These are phyloP conservation scores for Sicyos edulis DNA, from an alignment of 306 rosid species.

Conservation along the genomic window DNA sequence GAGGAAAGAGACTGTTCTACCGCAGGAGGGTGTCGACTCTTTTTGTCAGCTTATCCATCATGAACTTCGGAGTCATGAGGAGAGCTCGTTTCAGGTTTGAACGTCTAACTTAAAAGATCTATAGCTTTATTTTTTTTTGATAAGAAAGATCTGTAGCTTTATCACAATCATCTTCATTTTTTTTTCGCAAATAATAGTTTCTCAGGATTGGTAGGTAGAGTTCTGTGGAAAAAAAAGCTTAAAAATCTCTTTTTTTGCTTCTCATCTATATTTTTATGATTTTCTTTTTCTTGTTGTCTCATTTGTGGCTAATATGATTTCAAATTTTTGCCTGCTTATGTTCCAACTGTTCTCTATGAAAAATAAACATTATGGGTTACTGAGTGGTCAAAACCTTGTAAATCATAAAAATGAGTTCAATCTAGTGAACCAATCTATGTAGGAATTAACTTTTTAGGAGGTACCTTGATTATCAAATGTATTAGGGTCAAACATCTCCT, in stretches of 20 bases:
- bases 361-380: too few species aligned
- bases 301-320: not conserved
- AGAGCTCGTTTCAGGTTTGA: slow-evolving; percentile 73
- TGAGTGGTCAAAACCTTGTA: too few species aligned
- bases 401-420: too few species aligned
- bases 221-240: not conserved
- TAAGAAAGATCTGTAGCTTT: not conserved
- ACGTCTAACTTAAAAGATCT: slow-evolving; percentile 9
- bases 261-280: not conserved
- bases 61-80: slow-evolving; percentile 59
- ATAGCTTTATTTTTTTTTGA: not conserved
- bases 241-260: not conserved
- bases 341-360: not conserved
- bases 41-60: slow-evolving; percentile 61
- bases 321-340: not conserved
- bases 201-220: not conserved
- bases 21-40: slow-evolving; percentile 69
- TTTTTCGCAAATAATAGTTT: not conserved
- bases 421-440: too few species aligned
- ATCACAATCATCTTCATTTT: not conserved
- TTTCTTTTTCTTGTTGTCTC: not conserved
- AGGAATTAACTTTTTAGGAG: too few species aligned
- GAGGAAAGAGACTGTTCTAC: slow-evolving; percentile 72
- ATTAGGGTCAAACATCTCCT: too few species aligned
- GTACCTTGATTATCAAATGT: too few species aligned